Evolutionary conservation across 257 asterid species (phyloP), one percentile per base, ranked within the genome.

Genomic region (Rhazya stricta): DNA sequence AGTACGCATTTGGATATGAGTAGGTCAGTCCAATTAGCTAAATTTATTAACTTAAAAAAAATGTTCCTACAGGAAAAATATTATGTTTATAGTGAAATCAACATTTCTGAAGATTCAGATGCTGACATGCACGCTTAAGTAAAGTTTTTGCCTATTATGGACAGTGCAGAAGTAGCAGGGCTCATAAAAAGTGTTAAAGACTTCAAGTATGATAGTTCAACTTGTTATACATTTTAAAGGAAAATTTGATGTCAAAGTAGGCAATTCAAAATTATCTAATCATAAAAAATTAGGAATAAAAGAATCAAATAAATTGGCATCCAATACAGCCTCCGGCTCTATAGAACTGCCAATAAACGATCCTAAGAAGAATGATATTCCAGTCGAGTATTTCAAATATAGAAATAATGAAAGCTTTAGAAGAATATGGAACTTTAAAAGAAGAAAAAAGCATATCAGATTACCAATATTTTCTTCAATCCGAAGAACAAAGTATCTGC

Each of bases 401-500:
- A 36, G 50, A 56, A 71, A 72, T 27, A 60, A 75, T 11, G 63
- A 62, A 65, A 58, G 41, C 51, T 57, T 60, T 37, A 48, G n/a
- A 27, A 29, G 29, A 72, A 42, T 58, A 53, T 67, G 74, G 32
- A 66, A 57, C 58, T 53, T 56, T 51, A 19, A 66, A 79, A 77
- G 66, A 73, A 46, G 61, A 73, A 60, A 75, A 70, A 69, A 67
- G 69, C 76, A 77, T 50, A 53, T 36, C 19, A 70, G 66, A 25
- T 58, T 92, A 95, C 99, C 99, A 65, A 95, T 86, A 80, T 90
- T 86, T 83, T 95, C 99, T 88, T 95, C 99, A 50, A 95, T 75
- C 76, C 98, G 98, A 62, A 95, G 94, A 79, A 92, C 98, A 50
- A 92, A 95, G 78, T 92, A 95, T 81, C 99, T 95, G 98, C 88